Evolutionary conservation across 148 eudicot species (phyloP), one percentile per base, ranked within the genome.

Genomic region (Cornus controversa): DNA sequence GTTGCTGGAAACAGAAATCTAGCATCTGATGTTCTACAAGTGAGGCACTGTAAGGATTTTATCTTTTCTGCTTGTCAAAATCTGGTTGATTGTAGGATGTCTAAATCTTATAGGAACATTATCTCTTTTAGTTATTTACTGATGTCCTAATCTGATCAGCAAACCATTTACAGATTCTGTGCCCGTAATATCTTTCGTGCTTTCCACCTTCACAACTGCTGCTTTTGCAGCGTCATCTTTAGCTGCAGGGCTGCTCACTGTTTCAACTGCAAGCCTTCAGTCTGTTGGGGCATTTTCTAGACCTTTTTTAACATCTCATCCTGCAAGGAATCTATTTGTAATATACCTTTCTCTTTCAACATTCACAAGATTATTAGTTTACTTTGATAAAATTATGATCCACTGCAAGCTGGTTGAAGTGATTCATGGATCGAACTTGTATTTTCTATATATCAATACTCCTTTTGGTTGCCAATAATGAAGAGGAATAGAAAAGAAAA

Each of bases 251-350:
- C 79, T 96, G 53, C 92, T 93, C 71, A 91, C 94, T 47, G 79
- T 91, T 82, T 96, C 97, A 79, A 86, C 92, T 14, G 90, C 97
- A 34, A 85, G 92, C 78, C 89, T 93, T 78, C 94, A 83, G 75
- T 86, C 90, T 47, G 70, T 81, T 37, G 94, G 97, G 66, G 91
- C 89, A 77, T 88, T 85, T 83, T 71, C 90, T 67, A 84, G 87
- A 78, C 90, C 86, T 37, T 73, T 87, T 62, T 82, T 91, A 78
- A 84, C 87, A 72, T 81, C 91, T 65, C 86, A 90, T 71, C 97
- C 99, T 47, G 86, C 93, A 6, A 90, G 92, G 79, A 93, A 89
- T 77, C 89, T 96, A 71, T 91, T 96, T 83, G 99, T 96, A 93
- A 78, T 87, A 57, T 36, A 57, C 34, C 78, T 57, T 65, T n/a